Conservation (phyloP, 1,284 basidiomycete species). For the Hemileccinum hortonii region DNA sequence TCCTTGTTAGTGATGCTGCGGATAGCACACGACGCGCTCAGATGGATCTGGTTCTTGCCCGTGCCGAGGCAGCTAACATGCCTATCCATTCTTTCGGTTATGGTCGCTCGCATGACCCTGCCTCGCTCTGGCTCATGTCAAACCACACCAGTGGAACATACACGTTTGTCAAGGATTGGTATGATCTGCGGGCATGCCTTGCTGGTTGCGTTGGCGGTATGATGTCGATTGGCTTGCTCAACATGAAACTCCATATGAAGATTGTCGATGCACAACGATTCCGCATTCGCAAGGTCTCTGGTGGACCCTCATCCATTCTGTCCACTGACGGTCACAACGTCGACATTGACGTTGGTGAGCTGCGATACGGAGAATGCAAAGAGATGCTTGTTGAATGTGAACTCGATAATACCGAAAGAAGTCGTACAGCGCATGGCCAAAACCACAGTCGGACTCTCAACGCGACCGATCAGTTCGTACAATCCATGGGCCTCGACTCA, state of each 20-base stretch:
- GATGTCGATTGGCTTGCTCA: slow-evolving; percentile 86
- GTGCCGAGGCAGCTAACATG: slow-evolving; percentile 92
- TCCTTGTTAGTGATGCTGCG: slow-evolving; percentile 88
- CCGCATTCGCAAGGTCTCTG: slow-evolving; percentile 87
- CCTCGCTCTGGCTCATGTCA: slow-evolving; percentile 97
- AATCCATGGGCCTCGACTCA: slow-evolving; percentile 76
- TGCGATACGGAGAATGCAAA: slow-evolving; percentile 87
- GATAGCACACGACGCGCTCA: slow-evolving; percentile 94
- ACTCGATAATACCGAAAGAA: slow-evolving; percentile 71
- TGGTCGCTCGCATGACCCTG: slow-evolving; percentile 93
- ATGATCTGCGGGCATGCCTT: slow-evolving; percentile 84
- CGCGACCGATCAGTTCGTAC: slow-evolving; percentile 79
- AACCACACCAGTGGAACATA: slow-evolving; percentile 98
- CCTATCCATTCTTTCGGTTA: slow-evolving; percentile 98
- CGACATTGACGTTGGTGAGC: slow-evolving; percentile 91
- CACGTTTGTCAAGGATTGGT: slow-evolving; percentile 96
- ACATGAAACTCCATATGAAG: slow-evolving; percentile 91
- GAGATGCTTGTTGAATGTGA: slow-evolving; percentile 95
- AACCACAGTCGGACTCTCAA: slow-evolving; percentile 47
- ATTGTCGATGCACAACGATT: slow-evolving; percentile 82
- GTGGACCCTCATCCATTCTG: slow-evolving; percentile 79
- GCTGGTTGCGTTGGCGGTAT: slow-evolving; percentile 92
- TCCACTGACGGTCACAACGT: slow-evolving; percentile 88
- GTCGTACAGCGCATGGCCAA: slow-evolving; percentile 28
- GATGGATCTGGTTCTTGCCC: slow-evolving; percentile 95